Conservation (phyloP, 2,329 filamentous ascomycete species). For the Torrubiella hemipterigena region DNA sequence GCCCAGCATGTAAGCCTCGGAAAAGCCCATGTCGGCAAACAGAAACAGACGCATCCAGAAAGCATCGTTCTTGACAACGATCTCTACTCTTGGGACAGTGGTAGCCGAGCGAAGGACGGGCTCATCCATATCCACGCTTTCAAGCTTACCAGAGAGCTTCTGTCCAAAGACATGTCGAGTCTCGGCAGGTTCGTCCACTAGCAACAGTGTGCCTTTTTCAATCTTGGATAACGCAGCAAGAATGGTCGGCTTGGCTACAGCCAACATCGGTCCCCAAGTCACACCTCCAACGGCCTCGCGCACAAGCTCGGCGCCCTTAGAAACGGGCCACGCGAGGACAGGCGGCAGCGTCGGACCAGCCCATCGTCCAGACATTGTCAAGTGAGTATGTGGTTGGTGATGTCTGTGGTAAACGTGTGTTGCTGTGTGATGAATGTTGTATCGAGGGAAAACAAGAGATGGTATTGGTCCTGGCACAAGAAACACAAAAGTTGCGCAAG, state of each 20-base stretch:
- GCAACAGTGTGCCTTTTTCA: slow-evolving; percentile 32
- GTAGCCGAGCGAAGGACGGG: slow-evolving; percentile 20
- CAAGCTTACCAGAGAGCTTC: slow-evolving; percentile 24
- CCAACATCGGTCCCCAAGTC: slow-evolving; percentile 34
- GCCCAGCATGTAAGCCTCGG: slow-evolving; percentile 61
- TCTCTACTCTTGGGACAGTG: slow-evolving; percentile 32
- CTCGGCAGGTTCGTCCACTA: slow-evolving; percentile 33
- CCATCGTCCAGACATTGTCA: too few relatives aligned
- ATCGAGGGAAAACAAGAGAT: too few relatives aligned
- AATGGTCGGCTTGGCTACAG: slow-evolving; percentile 32
- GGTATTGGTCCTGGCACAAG: too few relatives aligned
- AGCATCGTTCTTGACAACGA: slow-evolving; percentile 50
- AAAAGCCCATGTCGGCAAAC: slow-evolving; percentile 66
- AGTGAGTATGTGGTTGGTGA: too few relatives aligned
- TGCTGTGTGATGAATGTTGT: too few relatives aligned
- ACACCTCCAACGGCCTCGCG: slow-evolving; percentile 29
- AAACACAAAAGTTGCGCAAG: too few relatives aligned
- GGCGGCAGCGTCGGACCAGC: slow-evolving; percentile 20
- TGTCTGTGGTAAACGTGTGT: too few relatives aligned
- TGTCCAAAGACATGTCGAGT: slow-evolving; percentile 32
- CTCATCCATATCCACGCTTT: slow-evolving; percentile 20
- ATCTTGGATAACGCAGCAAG: slow-evolving; percentile 33
- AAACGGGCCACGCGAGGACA: slow-evolving; percentile 24
- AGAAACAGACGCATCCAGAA: slow-evolving; percentile 60
- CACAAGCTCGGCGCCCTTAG: slow-evolving; percentile 24